phyloP scores from a whole-genome alignment of 768 basidiomycete species.

The Holtermanniella nyarrowii region DNA sequence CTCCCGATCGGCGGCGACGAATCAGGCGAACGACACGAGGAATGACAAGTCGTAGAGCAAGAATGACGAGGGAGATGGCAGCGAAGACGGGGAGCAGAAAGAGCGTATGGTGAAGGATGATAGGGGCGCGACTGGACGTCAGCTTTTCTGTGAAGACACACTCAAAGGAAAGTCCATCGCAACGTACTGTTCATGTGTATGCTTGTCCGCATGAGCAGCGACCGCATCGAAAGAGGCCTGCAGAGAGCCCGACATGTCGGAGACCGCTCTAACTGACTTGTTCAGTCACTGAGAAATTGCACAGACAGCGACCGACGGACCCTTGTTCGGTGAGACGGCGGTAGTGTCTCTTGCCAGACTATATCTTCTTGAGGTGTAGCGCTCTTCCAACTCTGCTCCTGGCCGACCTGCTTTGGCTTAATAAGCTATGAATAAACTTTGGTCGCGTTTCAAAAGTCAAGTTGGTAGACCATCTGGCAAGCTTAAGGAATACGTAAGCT shows the following conservation, averaged over 20 bases:
- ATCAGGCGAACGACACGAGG: constrained; percentile 21
- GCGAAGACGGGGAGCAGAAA: constrained; percentile 43
- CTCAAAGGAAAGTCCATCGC: neutral
- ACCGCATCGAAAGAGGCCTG: neutral
- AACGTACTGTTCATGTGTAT: neutral
- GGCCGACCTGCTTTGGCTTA: too few relatives aligned
- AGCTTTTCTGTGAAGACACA: neutral
- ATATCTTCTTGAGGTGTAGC: too few relatives aligned
- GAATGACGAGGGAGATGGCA: constrained; percentile 37
- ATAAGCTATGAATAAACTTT: too few relatives aligned
- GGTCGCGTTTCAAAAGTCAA: too few relatives aligned
- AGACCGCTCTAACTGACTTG: too few relatives aligned
- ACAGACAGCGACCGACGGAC: too few relatives aligned
- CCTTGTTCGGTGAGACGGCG: too few relatives aligned
- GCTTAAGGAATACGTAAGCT: too few relatives aligned
- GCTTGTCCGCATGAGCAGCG: neutral
- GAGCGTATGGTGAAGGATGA: constrained; percentile 27
- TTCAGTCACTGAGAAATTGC: too few relatives aligned
- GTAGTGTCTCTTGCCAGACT: too few relatives aligned
- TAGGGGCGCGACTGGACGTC: constrained; percentile 14
- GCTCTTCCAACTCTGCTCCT: too few relatives aligned
- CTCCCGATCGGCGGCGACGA: constrained; percentile 2
- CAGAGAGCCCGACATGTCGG: neutral
- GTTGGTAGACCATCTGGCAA: too few relatives aligned
- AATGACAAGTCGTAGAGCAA: constrained; percentile 39